These are phyloP conservation scores for Cercophora newfieldiana DNA, from an alignment of 495 filamentous ascomycete species.

Conservation along the genomic window DNA sequence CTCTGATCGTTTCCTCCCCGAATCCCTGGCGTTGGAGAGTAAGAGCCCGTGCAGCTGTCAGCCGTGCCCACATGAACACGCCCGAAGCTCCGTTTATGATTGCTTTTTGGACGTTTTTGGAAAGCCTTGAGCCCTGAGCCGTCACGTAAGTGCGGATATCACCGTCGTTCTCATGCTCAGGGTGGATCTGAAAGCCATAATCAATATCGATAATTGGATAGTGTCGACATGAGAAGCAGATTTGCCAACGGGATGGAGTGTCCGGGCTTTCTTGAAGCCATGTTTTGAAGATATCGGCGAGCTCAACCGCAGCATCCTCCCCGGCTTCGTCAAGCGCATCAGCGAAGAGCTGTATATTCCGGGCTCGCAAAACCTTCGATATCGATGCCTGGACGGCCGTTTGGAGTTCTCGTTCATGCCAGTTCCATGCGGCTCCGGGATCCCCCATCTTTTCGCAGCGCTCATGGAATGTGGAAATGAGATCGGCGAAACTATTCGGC, in stretches of 20 bases:
- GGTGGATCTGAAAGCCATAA: slow-evolving; percentile 29
- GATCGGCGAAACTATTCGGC: slow-evolving; percentile 17
- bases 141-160: slow-evolving; percentile 37
- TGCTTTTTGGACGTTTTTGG: slow-evolving; percentile 20
- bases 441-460: slow-evolving; percentile 21
- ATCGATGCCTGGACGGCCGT: slow-evolving; percentile 18
- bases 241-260: slow-evolving; percentile 20
- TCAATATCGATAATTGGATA: slow-evolving; percentile 33
- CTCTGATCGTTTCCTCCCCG: slow-evolving; percentile 15
- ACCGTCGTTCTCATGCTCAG: slow-evolving; percentile 30
- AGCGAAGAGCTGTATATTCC: slow-evolving; percentile 29
- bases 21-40: slow-evolving; percentile 21
- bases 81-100: slow-evolving; percentile 33
- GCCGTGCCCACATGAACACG: slow-evolving; percentile 38
- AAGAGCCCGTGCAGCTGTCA: slow-evolving; percentile 30
- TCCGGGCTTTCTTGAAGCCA: slow-evolving; percentile 12
- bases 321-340: slow-evolving; percentile 42
- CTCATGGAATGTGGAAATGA: slow-evolving; percentile 20
- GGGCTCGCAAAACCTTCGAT: slow-evolving; percentile 3
- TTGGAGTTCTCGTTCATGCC: slow-evolving; percentile 29
- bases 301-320: slow-evolving; percentile 23
- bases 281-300: slow-evolving; percentile 27
- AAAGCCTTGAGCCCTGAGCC: not conserved
- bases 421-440: slow-evolving; percentile 26
- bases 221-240: slow-evolving; percentile 44